Conservation (phyloP, 345 rosid species). For the Linum lewisii region DNA sequence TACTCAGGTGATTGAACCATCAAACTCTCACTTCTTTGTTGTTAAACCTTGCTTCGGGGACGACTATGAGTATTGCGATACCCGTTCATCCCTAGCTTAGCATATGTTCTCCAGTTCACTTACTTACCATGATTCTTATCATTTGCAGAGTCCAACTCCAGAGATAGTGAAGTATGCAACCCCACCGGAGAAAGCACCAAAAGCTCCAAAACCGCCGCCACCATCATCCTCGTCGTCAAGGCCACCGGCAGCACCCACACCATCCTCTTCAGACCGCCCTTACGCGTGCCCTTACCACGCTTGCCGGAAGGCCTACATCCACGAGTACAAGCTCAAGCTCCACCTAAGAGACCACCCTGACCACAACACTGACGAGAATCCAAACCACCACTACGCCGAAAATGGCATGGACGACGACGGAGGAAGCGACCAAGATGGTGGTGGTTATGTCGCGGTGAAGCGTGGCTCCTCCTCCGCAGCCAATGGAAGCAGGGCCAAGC, state of each 20-base stretch:
- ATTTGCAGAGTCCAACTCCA: slow-evolving; percentile 36
- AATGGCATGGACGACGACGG: slow-evolving; percentile 83
- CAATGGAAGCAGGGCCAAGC: slow-evolving; percentile 58
- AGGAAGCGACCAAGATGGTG: slow-evolving; percentile 68
- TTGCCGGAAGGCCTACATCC: slow-evolving; percentile 90
- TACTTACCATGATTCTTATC: background rate
- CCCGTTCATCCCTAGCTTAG: too few relatives aligned
- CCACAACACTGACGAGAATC: slow-evolving; percentile 57
- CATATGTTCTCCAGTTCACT: background rate
- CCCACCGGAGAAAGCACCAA: slow-evolving; percentile 59
- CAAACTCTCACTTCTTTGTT: too few relatives aligned
- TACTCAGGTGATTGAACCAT: too few relatives aligned
- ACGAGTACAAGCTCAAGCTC: slow-evolving; percentile 95
- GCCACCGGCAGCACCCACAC: slow-evolving; percentile 29
- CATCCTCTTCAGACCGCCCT: slow-evolving; percentile 78
- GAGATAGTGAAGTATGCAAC: slow-evolving; percentile 56
- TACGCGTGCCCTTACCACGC: slow-evolving; percentile 85
- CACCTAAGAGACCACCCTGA: slow-evolving; percentile 95
- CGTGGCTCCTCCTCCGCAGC: too few relatives aligned
- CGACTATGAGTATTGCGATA: too few relatives aligned
- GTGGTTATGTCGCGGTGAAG: slow-evolving; percentile 31
- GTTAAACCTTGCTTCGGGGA: too few relatives aligned
- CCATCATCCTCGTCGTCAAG: slow-evolving; percentile 43
- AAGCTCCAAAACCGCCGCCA: slow-evolving; percentile 48
- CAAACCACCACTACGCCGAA: slow-evolving; percentile 36